Percentiles rank a stretch among this genome's conserved stretches.
phyloP scores from a whole-genome alignment of 345 rosid genomes.

The Bretschneidera sinensis region DNA sequence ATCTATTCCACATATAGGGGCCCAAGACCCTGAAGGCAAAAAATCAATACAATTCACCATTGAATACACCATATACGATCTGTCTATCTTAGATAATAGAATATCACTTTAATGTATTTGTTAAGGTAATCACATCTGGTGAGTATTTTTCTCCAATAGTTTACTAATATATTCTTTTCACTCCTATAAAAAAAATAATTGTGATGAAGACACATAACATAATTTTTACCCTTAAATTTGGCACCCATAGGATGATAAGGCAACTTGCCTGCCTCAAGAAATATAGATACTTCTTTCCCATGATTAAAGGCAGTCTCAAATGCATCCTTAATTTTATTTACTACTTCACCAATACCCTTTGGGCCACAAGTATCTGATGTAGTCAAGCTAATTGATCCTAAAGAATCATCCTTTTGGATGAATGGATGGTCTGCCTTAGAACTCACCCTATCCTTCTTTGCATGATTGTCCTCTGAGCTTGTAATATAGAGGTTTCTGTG shows the following conservation, averaged over 20 bases:
- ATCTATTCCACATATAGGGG: too few species aligned
- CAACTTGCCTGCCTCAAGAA: constrained; percentile 26
- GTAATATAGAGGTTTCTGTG: not conserved
- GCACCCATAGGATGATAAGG: constrained; percentile 20
- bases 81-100: not conserved
- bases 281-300: constrained; percentile 9
- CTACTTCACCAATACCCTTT: constrained; percentile 18
- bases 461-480: constrained; percentile 5
- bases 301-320: constrained; percentile 7
- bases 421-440: not conserved
- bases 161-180: not conserved
- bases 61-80: too few species aligned
- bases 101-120: not conserved
- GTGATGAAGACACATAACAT: not conserved
- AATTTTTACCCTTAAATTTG: constrained; percentile 9
- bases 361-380: not conserved
- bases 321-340: constrained; percentile 13
- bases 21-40: too few species aligned
- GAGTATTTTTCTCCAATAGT: too few species aligned
- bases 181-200: too few species aligned
- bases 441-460: not conserved
- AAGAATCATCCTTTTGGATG: constrained; percentile 14
- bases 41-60: too few species aligned
- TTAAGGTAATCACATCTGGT: not conserved
- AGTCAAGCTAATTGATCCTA: constrained; percentile 1